These are phyloP conservation scores for Colletotrichum spaethianum DNA, from an alignment of 2,329 filamentous ascomycete genomes.

Conservation along the genomic window DNA sequence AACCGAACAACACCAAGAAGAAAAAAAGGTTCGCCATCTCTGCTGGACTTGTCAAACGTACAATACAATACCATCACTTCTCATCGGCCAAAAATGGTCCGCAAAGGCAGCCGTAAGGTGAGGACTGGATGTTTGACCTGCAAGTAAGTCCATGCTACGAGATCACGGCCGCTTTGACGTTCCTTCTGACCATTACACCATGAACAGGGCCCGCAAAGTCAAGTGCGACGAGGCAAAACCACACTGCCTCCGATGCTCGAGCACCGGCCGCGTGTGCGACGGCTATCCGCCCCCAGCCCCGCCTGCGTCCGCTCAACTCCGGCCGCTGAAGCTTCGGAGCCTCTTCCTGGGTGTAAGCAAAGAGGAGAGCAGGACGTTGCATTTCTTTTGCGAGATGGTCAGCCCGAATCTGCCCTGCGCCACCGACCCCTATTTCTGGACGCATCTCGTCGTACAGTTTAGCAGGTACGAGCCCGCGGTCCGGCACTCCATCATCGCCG, in stretches of 20 bases:
- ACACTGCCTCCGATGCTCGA: conserved; percentile 65
- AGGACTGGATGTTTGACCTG: conserved; percentile 67
- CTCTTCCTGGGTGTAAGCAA: conserved; percentile 3
- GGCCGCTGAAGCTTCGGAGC: background rate
- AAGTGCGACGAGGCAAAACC: conserved; percentile 71
- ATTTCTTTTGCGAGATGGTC: conserved; percentile 37
- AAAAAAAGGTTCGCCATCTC: background rate
- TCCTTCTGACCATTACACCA: background rate
- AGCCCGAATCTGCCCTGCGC: conserved; percentile 29
- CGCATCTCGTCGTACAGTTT: conserved; percentile 60
- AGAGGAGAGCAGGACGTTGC: conserved; percentile 25
- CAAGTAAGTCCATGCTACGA: conserved; percentile 59
- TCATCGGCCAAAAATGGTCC: conserved; percentile 27
- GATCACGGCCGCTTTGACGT: no score
- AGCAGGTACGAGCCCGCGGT: conserved; percentile 61
- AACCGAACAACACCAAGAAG: background rate
- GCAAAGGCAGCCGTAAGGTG: conserved; percentile 60
- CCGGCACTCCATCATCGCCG: conserved; percentile 64
- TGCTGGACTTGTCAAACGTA: background rate
- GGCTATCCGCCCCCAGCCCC: conserved; percentile 59
- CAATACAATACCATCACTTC: background rate
- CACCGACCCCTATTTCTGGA: conserved; percentile 55
- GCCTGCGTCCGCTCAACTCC: conserved; percentile 38
- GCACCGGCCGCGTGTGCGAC: conserved; percentile 70
- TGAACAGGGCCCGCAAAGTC: conserved; percentile 64